Percentiles rank a stretch among this genome's conserved stretches.
Evolutionary conservation across 805 yeast genomes (phyloP).

Genomic region (Metschnikowia drakensbergensis): DNA sequence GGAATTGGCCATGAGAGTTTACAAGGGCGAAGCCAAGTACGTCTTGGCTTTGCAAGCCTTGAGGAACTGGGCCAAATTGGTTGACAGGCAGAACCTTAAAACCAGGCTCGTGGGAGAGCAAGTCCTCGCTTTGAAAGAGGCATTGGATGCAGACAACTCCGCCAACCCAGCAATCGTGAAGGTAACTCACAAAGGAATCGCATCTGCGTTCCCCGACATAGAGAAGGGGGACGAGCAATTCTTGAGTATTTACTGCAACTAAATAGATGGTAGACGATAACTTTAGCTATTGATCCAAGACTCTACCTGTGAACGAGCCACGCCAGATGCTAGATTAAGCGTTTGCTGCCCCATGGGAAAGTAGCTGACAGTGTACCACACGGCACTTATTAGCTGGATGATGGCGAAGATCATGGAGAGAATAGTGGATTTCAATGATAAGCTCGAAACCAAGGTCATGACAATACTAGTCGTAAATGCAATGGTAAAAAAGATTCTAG

Average conservation of each 20-base stretch:
- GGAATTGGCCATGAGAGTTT: constrained; percentile 41
- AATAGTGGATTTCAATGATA: constrained; percentile 34
- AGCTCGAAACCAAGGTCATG: constrained; percentile 36
- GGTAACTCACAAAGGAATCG: constrained; percentile 38
- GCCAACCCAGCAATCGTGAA: constrained; percentile 46
- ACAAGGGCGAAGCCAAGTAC: constrained; percentile 42
- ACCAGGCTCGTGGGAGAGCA: constrained; percentile 24
- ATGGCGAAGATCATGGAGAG: constrained; percentile 40
- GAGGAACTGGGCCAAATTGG: constrained; percentile 39
- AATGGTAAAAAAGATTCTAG: constrained; percentile 37
- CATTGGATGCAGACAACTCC: constrained; percentile 30
- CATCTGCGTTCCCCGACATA: constrained; percentile 33
- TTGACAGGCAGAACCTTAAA: constrained; percentile 24
- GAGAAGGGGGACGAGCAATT: constrained; percentile 19
- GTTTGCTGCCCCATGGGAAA: constrained; percentile 47
- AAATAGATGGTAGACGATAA: not conserved
- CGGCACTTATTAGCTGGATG: constrained; percentile 37
- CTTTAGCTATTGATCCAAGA: constrained; percentile 36
- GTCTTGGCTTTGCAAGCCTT: constrained; percentile 44
- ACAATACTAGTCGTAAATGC: constrained; percentile 37
- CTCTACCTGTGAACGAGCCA: constrained; percentile 43
- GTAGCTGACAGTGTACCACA: constrained; percentile 46
- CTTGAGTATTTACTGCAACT: constrained; percentile 12
- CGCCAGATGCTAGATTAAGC: constrained; percentile 38
- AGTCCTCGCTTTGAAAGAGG: constrained; percentile 30